These are phyloP conservation scores for Cutaneotrichosporon spelunceum DNA, from an alignment of 1,284 basidiomycete species.

Conservation along the genomic window DNA sequence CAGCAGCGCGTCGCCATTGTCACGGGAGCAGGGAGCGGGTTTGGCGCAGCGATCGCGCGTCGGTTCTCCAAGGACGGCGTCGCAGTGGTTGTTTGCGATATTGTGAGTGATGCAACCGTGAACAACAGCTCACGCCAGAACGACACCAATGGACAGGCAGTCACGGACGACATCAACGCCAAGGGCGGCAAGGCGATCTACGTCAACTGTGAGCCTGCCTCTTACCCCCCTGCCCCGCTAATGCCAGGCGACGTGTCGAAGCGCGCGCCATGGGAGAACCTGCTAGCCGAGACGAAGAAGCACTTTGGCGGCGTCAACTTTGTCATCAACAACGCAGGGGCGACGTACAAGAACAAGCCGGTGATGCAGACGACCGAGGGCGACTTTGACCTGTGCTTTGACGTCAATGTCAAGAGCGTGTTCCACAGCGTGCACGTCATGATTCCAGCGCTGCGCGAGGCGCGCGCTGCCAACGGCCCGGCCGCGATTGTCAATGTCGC, in stretches of 20 bases:
- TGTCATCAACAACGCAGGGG: slow-evolving; percentile 26
- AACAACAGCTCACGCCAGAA: slow-evolving; percentile 10
- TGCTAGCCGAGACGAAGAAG: slow-evolving; percentile 13
- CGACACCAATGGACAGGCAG: slow-evolving; percentile 15
- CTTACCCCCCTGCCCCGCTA: background rate
- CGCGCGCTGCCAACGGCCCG: slow-evolving; percentile 11
- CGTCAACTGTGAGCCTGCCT: slow-evolving; percentile 3
- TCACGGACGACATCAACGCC: slow-evolving; percentile 18
- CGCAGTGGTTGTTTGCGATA: slow-evolving; percentile 18
- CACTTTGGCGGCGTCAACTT: slow-evolving; percentile 21
- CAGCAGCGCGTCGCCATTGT: slow-evolving; percentile 21
- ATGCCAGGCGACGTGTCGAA: slow-evolving; percentile 14
- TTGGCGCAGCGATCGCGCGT: slow-evolving; percentile 20
- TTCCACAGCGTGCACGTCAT: slow-evolving; percentile 23
- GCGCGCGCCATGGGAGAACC: slow-evolving; percentile 16
- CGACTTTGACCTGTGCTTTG: slow-evolving; percentile 25
- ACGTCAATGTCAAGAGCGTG: slow-evolving; percentile 23
- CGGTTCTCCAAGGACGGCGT: slow-evolving; percentile 17
- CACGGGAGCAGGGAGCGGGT: slow-evolving; percentile 21
- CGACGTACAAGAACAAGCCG: slow-evolving; percentile 26
- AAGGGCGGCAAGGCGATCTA: slow-evolving; percentile 19
- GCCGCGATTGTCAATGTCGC: slow-evolving; percentile 21
- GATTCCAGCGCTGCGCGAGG: slow-evolving; percentile 16
- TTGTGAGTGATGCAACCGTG: slow-evolving; percentile 9
- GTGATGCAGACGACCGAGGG: slow-evolving; percentile 18